Percentiles rank a stretch among this genome's conserved stretches.
These are phyloP conservation scores for Solanum ossicruentum DNA, from an alignment of 257 asterid species.

Conservation along the genomic window DNA sequence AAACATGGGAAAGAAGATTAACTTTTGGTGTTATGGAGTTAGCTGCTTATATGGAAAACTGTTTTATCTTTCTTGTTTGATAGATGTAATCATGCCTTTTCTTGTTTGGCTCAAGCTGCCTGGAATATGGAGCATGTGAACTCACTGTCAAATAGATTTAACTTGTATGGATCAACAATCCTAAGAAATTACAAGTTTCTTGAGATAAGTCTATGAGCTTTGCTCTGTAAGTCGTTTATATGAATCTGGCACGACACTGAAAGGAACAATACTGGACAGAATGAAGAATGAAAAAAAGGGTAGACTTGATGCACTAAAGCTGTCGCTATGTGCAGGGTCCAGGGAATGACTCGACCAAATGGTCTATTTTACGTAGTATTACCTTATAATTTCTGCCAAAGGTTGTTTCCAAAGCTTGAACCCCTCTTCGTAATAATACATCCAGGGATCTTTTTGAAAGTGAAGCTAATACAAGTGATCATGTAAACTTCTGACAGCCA, in stretches of 20 bases:
- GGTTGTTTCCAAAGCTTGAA: too few species aligned
- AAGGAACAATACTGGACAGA: neutral
- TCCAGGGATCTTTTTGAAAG: neutral
- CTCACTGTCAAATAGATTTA: neutral
- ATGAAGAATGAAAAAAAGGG: neutral
- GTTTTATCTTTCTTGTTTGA: neutral
- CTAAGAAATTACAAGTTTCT: neutral
- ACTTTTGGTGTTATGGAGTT: neutral
- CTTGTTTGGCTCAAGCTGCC: neutral
- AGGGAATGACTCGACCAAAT: too few species aligned
- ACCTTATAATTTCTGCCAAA: too few species aligned
- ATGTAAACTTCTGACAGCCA: neutral
- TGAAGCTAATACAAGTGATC: neutral
- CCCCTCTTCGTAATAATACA: neutral
- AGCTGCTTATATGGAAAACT: neutral
- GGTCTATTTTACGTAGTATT: too few species aligned
- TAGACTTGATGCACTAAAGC: too few species aligned
- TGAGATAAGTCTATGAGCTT: neutral
- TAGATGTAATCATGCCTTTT: neutral
- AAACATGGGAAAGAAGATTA: constrained; percentile 21
- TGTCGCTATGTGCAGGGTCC: too few species aligned
- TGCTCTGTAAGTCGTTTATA: neutral
- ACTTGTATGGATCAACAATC: neutral
- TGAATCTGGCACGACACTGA: neutral
- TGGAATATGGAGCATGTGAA: neutral